A percentile compares a stretch with the other conserved stretches of the same genome.
Conservation (phyloP, 1,139 yeast species). For the Yamadazyma trypodendri region DNA sequence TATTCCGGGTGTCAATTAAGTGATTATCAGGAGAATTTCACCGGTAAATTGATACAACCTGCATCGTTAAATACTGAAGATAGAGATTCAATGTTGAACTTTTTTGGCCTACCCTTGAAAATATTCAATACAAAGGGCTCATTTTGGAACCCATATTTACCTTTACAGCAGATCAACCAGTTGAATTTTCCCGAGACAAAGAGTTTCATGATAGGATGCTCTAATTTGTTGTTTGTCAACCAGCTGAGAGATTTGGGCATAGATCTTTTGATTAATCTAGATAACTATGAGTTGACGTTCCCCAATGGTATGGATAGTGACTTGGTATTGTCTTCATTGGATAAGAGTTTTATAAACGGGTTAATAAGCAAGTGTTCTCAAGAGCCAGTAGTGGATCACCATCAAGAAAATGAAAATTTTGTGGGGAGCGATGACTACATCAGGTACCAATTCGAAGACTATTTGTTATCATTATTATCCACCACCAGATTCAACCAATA, state of each 20-base stretch:
- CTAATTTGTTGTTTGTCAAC: slow-evolving; percentile 75
- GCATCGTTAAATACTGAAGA: slow-evolving; percentile 77
- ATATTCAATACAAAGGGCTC: slow-evolving; percentile 81
- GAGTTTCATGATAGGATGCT: slow-evolving; percentile 81
- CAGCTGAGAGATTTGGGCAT: slow-evolving; percentile 59
- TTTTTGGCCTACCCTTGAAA: slow-evolving; percentile 86
- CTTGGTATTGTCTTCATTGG: slow-evolving; percentile 59
- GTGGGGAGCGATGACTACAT: slow-evolving; percentile 88
- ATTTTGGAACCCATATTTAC: slow-evolving; percentile 88
- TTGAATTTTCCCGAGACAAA: slow-evolving; percentile 55
- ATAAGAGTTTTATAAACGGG: slow-evolving; percentile 68
- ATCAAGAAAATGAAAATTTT: slow-evolving; percentile 22
- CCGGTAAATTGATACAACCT: slow-evolving; percentile 53
- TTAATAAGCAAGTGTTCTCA: slow-evolving; percentile 18
- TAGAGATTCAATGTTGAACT: slow-evolving; percentile 70
- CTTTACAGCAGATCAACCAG: slow-evolving; percentile 85
- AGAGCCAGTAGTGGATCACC: slow-evolving; percentile 15
- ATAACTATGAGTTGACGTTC: slow-evolving; percentile 40
- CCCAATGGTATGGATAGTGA: slow-evolving; percentile 38
- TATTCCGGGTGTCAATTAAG: slow-evolving; percentile 81
- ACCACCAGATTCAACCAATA: slow-evolving; percentile 70
- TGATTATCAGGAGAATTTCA: slow-evolving; percentile 49
- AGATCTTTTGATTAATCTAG: slow-evolving; percentile 40
- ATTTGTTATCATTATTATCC: slow-evolving; percentile 71
- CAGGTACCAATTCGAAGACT: slow-evolving; percentile 86